Evolutionary conservation across 768 basidiomycete species (phyloP).

Genomic region (Tulasnella sp.): DNA sequence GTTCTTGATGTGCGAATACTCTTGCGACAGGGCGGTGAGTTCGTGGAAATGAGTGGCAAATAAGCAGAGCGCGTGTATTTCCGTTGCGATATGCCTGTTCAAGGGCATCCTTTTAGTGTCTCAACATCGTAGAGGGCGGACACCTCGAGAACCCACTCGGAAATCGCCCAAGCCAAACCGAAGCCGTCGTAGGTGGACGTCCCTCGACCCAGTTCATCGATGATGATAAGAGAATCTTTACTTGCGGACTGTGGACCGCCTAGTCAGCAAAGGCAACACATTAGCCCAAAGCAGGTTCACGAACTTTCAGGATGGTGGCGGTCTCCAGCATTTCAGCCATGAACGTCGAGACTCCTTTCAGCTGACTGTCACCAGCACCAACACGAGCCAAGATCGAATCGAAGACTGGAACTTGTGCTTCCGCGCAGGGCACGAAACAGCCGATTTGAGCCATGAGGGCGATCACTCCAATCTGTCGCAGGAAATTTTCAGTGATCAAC

Average conservation of each 20-base stretch:
- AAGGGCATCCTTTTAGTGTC: not conserved
- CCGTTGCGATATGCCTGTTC: slow-evolving; percentile 83
- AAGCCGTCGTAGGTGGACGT: slow-evolving; percentile 98
- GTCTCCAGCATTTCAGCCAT: slow-evolving; percentile 99
- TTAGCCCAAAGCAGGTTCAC: slow-evolving; percentile 41
- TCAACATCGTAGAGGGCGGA: not conserved
- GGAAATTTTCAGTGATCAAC: slow-evolving; percentile 17
- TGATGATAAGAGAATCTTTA: slow-evolving; percentile 91
- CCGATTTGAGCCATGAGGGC: slow-evolving; percentile 95
- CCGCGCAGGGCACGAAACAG: slow-evolving; percentile 90
- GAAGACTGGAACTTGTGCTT: slow-evolving; percentile 87
- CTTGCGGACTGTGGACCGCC: slow-evolving; percentile 70
- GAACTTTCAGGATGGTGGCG: slow-evolving; percentile 85
- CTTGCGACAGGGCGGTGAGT: slow-evolving; percentile 86
- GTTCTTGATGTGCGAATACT: slow-evolving; percentile 86
- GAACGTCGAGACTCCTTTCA: slow-evolving; percentile 98
- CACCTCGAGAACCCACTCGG: slow-evolving; percentile 65
- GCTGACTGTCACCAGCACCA: slow-evolving; percentile 95
- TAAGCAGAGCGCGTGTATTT: slow-evolving; percentile 90
- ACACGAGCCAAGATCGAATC: slow-evolving; percentile 95
- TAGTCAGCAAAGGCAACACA: not conserved
- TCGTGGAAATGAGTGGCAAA: slow-evolving; percentile 99
- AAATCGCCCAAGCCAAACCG: slow-evolving; percentile 98
- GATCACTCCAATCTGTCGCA: slow-evolving; percentile 83
- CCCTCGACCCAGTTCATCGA: slow-evolving; percentile 94